Evolutionary conservation across 208 protist genomes (phyloP), one percentile per base, ranked within the genome.

Genomic region (Acanthamoeba lenticulata): DNA sequence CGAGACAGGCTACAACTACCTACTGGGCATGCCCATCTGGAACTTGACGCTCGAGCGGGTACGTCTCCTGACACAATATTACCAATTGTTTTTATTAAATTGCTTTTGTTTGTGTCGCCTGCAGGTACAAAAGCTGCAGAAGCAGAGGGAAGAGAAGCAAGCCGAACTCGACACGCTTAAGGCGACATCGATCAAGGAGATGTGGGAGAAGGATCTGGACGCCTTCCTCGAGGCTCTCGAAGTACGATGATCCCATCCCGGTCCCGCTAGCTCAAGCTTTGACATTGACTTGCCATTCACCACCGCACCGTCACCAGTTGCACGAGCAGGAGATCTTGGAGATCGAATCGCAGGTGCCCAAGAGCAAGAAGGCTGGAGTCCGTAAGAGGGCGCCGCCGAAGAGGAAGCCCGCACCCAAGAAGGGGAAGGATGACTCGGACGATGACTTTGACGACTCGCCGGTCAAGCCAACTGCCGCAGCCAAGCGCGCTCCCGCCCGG

Each of bases 21-120:
- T 99, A 27, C 97, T 99, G 2, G 97, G 96, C 55, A 99, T 99
- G 98, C 98, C 98, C 91, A 94, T 99, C 57, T 99, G 98, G 98
- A 98, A 88, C 81, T 96, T 99, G 34, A 99, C 99, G 40, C 60
- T 97, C 55, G 99, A 99, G 97, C 98, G 98, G 96, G 99, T 99
- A 69, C 40, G 34, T 90, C 52, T 32, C 55, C 2, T 24, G 6
- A 55, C 21, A 38, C 47, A 83, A 11, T 44, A 45, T 34, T 6
- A 6, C 32, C 72, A 29, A 27, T 24, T 83, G n/a, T 79, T 42
- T 42, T n/a, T 79, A 79, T n/a, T n/a, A n/a, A n/a, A n/a, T n/a
- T n/a, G n/a, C n/a, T n/a, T 55, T 52, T 55, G 47, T 36, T 36
- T 34, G 13, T 67, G 1, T 15, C 27, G 5, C n/a, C 60, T 49